Evolutionary conservation across 768 basidiomycete species (phyloP).

Genomic region (Tricholoma bakamatsutake): DNA sequence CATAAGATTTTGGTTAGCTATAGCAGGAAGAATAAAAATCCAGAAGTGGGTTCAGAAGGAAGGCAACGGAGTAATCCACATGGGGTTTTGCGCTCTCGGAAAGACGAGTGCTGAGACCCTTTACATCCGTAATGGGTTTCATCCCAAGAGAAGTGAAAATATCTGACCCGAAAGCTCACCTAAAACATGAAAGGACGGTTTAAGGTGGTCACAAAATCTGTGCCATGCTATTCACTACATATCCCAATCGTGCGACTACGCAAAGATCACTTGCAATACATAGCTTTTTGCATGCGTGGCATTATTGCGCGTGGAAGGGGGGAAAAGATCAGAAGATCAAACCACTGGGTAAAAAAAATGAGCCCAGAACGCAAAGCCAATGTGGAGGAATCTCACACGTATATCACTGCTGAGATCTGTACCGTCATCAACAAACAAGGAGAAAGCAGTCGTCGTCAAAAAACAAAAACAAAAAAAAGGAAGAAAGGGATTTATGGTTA

Average conservation of each 20-base stretch:
- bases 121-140: conserved; percentile 26
- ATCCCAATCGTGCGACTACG: no score
- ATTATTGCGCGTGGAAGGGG: no score
- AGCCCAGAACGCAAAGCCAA: not conserved
- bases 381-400: not conserved
- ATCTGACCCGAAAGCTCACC: not conserved
- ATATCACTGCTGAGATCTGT: not conserved
- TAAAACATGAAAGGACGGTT: not conserved
- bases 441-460: no score
- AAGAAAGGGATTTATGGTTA: not conserved
- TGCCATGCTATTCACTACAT: no score
- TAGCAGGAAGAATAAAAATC: conserved; percentile 18
- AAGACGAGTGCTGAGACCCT: conserved; percentile 21
- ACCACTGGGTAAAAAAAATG: not conserved
- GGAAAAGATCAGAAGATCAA: not conserved
- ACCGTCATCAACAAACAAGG: not conserved
- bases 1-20: not conserved
- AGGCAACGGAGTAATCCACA: conserved; percentile 66
- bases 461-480: no score
- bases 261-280: no score
- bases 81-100: conserved; percentile 33
- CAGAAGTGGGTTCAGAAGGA: conserved; percentile 40
- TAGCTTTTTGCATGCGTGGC: no score
- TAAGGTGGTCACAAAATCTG: not conserved
- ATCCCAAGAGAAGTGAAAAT: conserved; percentile 9